These are phyloP conservation scores for Kodamaea hsintzibuensis DNA, from an alignment of 805 yeast genomes.

Conservation along the genomic window DNA sequence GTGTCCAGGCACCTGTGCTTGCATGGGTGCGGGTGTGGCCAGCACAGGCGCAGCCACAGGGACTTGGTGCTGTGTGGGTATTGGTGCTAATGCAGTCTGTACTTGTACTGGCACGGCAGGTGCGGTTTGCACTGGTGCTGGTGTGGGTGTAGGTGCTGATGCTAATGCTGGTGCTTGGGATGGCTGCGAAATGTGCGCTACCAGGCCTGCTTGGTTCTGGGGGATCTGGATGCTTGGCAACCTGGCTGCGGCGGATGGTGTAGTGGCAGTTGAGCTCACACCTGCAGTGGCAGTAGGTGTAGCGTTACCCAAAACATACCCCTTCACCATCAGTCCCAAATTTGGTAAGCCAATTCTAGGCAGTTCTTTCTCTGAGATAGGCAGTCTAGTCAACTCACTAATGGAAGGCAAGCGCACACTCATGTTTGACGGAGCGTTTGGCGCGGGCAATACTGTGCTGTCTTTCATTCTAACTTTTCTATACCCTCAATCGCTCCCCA, in stretches of 20 bases:
- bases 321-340: conserved; percentile 4
- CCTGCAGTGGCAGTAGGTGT: conserved; percentile 1
- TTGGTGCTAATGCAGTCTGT: neutral
- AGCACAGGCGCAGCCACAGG: neutral
- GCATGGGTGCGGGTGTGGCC: neutral
- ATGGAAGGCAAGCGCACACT: conserved; percentile 15
- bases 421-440: conserved; percentile 8
- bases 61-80: neutral
- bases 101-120: neutral
- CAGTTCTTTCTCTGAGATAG: conserved; percentile 5
- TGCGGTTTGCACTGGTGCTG: conserved; percentile 3
- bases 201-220: neutral
- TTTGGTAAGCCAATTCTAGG: conserved; percentile 6
- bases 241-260: neutral
- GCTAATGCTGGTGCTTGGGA: neutral
- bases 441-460: conserved; percentile 7
- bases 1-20: neutral
- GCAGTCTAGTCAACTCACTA: conserved; percentile 16
- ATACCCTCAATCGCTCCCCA: neutral
- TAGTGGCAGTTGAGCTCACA: neutral
- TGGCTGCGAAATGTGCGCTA: neutral
- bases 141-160: neutral
- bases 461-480: neutral
- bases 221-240: conserved; percentile 1
- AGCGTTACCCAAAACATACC: conserved; percentile 9